Evolutionary conservation across 495 filamentous ascomycete species (phyloP), one percentile per base, ranked within the genome.

Genomic region (Penicillium flavigenum): DNA sequence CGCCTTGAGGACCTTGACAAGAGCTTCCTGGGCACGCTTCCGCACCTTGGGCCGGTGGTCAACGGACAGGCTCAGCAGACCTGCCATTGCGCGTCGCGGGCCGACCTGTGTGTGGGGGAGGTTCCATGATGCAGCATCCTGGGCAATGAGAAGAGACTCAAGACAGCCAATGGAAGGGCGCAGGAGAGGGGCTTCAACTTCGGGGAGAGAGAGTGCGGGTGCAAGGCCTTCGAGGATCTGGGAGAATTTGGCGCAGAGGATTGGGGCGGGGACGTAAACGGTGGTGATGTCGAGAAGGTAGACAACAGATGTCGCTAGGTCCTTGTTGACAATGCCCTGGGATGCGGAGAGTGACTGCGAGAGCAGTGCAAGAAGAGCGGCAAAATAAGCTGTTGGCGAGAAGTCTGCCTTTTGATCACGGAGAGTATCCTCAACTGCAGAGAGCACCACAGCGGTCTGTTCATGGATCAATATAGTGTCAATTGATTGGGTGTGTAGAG

Each of bases 231-330:
- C 84, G 50, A 98, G 85, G 63, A 98, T 97, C 69, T 96, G 89
- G 12, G 88, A 84, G 76, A 98, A 98, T 72, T 96, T 96, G 36
- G 90, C 87, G 51, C 90, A 86, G 29, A 98, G 86, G 31, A 98
- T 83, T 17, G 94, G 81, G 22, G 88, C 79, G 36, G 95, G 93
- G 51, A 91, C 85, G 67, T 86, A 88, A 58, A 86, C 86, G 14
- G 91, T 90, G 59, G 95, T 85, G 60, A 93, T 75, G 72, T 98
- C 94, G 76, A 98, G 90, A 16, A 98, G 86, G 73, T 98, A 98
- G 54, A 98, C 89, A 58, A 96, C 88, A 14, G 94, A 91, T 20
- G 87, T 85, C 22, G 89, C 88, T 39, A 95, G 76, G 48, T 94
- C 89, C 71, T 91, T 92, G 72, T 96, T 95, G 51, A 87, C 75